These are phyloP conservation scores for Xylaria nigripes DNA, from an alignment of 495 filamentous ascomycete genomes.

Conservation along the genomic window DNA sequence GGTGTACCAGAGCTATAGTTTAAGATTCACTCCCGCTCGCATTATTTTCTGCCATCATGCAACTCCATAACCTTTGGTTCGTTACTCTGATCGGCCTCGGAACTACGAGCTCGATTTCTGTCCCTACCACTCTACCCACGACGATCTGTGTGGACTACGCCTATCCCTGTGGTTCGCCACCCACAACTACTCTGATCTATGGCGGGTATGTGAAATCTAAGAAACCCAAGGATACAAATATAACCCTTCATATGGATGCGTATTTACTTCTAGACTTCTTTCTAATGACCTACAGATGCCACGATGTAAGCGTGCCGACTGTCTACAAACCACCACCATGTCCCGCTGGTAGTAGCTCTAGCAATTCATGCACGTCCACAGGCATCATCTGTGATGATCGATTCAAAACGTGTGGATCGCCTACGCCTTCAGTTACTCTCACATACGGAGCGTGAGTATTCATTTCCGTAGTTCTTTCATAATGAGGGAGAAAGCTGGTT, in stretches of 20 bases:
- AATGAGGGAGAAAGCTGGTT: background rate
- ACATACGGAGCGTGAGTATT: conserved; percentile 22
- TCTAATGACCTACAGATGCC: background rate
- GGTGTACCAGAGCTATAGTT: background rate
- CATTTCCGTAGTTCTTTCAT: background rate
- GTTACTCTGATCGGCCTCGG: conserved; percentile 3
- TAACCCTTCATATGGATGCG: background rate
- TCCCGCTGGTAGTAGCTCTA: conserved; percentile 2
- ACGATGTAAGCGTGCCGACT: conserved; percentile 1
- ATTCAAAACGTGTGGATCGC: conserved; percentile 19
- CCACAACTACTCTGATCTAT: conserved; percentile 4
- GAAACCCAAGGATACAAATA: background rate
- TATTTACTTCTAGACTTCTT: background rate
- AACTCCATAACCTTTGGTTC: background rate
- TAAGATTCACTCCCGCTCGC: background rate
- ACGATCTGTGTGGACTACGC: conserved; percentile 2
- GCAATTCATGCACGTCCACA: conserved; percentile 12
- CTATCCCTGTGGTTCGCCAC: conserved; percentile 2
- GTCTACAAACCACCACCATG: conserved; percentile 9
- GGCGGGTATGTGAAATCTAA: conserved; percentile 2
- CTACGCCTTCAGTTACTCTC: conserved; percentile 18
- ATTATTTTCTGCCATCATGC: background rate
- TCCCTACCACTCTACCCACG: background rate
- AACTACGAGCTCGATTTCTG: background rate
- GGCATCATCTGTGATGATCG: conserved; percentile 19